A percentile compares a stretch with the other conserved stretches of the same genome.
These are phyloP conservation scores for Leccinum longicurvipes DNA, from an alignment of 768 basidiomycete genomes.

Conservation along the genomic window DNA sequence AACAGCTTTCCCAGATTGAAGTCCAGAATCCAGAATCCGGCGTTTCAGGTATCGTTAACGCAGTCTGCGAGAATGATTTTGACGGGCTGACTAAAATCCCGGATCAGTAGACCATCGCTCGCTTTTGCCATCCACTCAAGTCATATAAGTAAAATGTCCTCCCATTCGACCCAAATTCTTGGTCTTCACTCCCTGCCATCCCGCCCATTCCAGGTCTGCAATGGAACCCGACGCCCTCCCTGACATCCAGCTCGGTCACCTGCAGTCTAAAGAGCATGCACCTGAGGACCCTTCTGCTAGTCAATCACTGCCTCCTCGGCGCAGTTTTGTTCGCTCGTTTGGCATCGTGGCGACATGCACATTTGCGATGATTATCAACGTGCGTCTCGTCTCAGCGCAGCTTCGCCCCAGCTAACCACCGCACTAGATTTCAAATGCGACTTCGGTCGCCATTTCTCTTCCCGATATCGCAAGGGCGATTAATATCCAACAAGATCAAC, in stretches of 20 bases:
- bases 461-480: constrained; percentile 51
- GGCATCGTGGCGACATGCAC: constrained; percentile 38
- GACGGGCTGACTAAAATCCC: too few species aligned
- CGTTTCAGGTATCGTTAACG: too few species aligned
- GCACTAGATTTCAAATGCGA: constrained; percentile 32
- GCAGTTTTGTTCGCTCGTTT: constrained; percentile 25
- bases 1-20: too few species aligned
- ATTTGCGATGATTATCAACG: constrained; percentile 37
- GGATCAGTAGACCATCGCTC: too few species aligned
- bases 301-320: constrained; percentile 3
- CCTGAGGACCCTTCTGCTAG: neutral
- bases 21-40: too few species aligned
- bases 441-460: constrained; percentile 49
- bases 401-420: constrained; percentile 1
- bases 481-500: constrained; percentile 43
- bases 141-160: too few species aligned
- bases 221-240: constrained; percentile 13
- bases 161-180: neutral
- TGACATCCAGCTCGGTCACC: constrained; percentile 14
- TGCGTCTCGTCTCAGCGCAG: constrained; percentile 14
- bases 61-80: too few species aligned
- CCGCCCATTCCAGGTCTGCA: neutral
- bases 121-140: too few species aligned
- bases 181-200: constrained; percentile 38
- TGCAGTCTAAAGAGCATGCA: constrained; percentile 5